Base-by-base conservation (phyloP, 257 asterid genomes). In the Gentiana macrophylla region DNA sequence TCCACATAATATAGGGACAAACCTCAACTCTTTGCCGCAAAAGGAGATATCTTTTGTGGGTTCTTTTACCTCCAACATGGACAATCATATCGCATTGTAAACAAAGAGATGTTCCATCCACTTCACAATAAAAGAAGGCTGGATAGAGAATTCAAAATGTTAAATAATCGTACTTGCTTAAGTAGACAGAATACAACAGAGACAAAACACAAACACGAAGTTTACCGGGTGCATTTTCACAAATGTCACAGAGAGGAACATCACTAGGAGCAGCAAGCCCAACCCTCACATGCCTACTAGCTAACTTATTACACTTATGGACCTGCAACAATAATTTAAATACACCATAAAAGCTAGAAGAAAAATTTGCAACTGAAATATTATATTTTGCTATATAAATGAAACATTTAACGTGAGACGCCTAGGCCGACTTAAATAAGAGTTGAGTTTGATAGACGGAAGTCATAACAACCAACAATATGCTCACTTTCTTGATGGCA, bases 51-150 rank as follows among this genome's bases (percentile, higher is more conserved):
- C 98, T 78, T 69, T 82, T 86, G 49, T 91, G 98, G 49, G 98
- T 86, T 91, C 96, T 78, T 84, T 91, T 91, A 53, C 96, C 96
- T 61, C 90, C 98, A 45, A 87, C 98, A 67, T 91, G 98, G 53
- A 84, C 94, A 61, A 67, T 72, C 92, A 81, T 84, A 68, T 91
- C 98, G 60, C 96, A 91, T 84, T 91, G 94, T 65, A 84, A 72
- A 72, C 98, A 91, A 35, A 91, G 95, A 66, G 96, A 84, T 67
- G 90, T 87, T 65, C 98, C 98, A 72, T 91, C 98, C 60, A 84
- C 72, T 72, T 83, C 96, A 66, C 98, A 91, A 59, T 91, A 91
- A 75, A 91, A 91, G 87, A 91, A 91, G 52, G 96, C 98, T 91
- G 74, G 70, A 77, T 54, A 63, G 32, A 67, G 60, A 52, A 50